Evolutionary conservation across 345 rosid genomes (phyloP).

Genomic region (Triadica sebifera): DNA sequence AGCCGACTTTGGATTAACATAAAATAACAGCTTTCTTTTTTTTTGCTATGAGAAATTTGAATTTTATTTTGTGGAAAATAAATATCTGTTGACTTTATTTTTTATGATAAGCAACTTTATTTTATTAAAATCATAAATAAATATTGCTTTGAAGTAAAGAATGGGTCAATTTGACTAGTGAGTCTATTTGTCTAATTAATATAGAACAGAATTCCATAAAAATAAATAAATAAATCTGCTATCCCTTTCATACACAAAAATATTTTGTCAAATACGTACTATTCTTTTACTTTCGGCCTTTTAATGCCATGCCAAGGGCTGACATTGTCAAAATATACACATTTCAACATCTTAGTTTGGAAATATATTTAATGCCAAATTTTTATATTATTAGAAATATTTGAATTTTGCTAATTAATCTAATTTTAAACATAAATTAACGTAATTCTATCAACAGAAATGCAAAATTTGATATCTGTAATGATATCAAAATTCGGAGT

Average conservation of each 20-base stretch:
- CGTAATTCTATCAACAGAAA: background rate
- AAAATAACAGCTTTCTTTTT: no score
- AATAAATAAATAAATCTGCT: background rate
- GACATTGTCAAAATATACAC: background rate
- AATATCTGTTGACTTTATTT: no score
- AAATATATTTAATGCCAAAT: no score
- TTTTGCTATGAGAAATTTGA: no score
- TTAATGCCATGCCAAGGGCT: background rate
- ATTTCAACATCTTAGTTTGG: background rate
- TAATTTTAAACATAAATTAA: background rate
- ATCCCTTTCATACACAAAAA: background rate
- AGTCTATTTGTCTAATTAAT: background rate
- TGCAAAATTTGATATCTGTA: no score
- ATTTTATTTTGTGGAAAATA: no score
- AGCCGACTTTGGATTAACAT: no score
- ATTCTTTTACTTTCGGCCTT: background rate
- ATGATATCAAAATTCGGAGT: no score
- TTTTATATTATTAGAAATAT: background rate
- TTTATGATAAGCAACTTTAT: no score
- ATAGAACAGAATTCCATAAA: background rate
- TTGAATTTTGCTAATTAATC: background rate
- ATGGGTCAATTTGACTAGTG: conserved; percentile 5
- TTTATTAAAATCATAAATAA: no score
- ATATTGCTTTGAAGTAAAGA: background rate
- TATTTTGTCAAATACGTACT: background rate